Conservation (phyloP, 352 stramenopile species). For the Aphanomyces cochlioides region DNA sequence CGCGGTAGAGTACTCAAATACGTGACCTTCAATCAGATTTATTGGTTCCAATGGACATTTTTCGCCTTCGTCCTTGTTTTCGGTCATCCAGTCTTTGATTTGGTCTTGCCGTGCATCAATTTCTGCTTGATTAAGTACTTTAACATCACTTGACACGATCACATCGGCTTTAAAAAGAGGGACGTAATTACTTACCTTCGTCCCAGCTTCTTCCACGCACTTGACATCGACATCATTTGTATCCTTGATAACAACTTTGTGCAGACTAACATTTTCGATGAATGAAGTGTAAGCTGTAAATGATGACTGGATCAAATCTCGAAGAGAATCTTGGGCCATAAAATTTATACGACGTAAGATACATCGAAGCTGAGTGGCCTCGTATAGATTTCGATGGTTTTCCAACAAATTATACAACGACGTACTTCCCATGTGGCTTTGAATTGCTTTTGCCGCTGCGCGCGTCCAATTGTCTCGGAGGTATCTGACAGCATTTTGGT, state of each 20-base stretch:
- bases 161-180: conserved; percentile 62
- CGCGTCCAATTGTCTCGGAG: conserved; percentile 80
- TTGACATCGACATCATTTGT: conserved; percentile 19
- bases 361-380: conserved; percentile 46
- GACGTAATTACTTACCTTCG: background rate
- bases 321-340: conserved; percentile 73
- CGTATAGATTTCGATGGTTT: conserved; percentile 64
- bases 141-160: conserved; percentile 52
- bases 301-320: conserved; percentile 56
- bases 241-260: conserved; percentile 18
- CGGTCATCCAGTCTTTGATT: conserved; percentile 63
- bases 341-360: conserved; percentile 80
- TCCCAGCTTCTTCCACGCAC: background rate
- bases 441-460: conserved; percentile 66
- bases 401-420: conserved; percentile 66
- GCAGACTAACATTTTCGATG: conserved; percentile 55
- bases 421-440: conserved; percentile 39
- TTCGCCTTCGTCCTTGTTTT: conserved; percentile 47
- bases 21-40: conserved; percentile 41
- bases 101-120: conserved; percentile 48
- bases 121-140: conserved; percentile 52
- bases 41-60: conserved; percentile 59
- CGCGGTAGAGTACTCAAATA: conserved; percentile 78
- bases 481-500: conserved; percentile 58
- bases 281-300: conserved; percentile 64